Conservation (phyloP, 2,329 filamentous ascomycete species). For the Zymoseptoria crescenta region DNA sequence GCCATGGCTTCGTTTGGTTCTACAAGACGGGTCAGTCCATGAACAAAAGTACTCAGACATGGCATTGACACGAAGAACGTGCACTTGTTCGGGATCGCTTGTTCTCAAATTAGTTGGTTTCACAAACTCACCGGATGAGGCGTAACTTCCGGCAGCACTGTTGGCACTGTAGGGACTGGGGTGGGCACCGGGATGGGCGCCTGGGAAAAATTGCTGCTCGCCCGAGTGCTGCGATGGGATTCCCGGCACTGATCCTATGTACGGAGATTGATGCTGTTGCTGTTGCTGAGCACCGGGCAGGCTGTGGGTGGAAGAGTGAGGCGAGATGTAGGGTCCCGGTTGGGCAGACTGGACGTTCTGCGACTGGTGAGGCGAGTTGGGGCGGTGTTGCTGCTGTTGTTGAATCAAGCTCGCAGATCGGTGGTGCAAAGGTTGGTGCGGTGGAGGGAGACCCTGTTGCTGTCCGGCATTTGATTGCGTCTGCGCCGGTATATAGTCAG, state of each 20-base stretch:
- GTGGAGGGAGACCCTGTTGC: conserved; percentile 61
- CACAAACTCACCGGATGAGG: conserved; percentile 67
- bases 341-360: conserved; percentile 51
- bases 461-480: conserved; percentile 25
- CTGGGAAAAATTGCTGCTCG: conserved; percentile 61
- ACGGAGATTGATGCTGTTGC: conserved; percentile 48
- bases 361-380: conserved; percentile 54
- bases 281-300: conserved; percentile 29
- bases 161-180: conserved; percentile 76
- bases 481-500: conserved; percentile 17
- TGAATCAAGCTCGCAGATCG: conserved; percentile 67
- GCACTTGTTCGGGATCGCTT: conserved; percentile 13
- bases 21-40: conserved; percentile 51
- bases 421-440: conserved; percentile 57
- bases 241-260: conserved; percentile 59
- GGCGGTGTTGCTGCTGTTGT: conserved; percentile 44
- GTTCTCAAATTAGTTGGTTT: conserved; percentile 16
- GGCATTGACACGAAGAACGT: conserved; percentile 11
- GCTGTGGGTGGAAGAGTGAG: conserved; percentile 55
- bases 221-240: conserved; percentile 54
- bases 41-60: conserved; percentile 18
- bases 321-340: conserved; percentile 56
- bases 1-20: conserved; percentile 66
- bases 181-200: conserved; percentile 49
- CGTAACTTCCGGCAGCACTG: conserved; percentile 74